Conservation (phyloP, 257 asterid species). For the Ballota nigra region DNA sequence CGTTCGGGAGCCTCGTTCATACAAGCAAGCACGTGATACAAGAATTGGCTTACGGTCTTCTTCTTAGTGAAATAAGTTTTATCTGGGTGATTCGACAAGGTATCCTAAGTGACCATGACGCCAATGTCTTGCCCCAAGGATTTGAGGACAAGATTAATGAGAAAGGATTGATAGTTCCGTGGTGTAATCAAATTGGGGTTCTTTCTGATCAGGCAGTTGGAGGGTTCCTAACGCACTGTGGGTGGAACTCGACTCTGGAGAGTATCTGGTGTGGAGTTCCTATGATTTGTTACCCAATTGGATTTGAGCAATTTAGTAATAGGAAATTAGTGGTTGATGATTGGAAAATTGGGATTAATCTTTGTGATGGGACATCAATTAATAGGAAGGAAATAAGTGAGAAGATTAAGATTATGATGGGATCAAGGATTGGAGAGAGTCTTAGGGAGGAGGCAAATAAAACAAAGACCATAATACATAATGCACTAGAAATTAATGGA, state of each 20-base stretch:
- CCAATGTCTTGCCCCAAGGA: slow-evolving; percentile 30
- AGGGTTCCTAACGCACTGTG: slow-evolving; percentile 46
- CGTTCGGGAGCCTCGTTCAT: slow-evolving; percentile 54
- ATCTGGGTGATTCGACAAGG: slow-evolving; percentile 65
- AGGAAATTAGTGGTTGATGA: slow-evolving; percentile 9
- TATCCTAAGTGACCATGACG: slow-evolving; percentile 29
- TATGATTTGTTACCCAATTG: slow-evolving; percentile 30
- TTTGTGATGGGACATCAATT: slow-evolving; percentile 36
- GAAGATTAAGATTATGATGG: slow-evolving; percentile 36
- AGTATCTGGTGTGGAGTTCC: slow-evolving; percentile 46
- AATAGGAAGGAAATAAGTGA: slow-evolving; percentile 28
- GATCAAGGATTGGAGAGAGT: background rate
- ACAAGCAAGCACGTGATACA: slow-evolving; percentile 24
- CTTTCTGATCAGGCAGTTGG: slow-evolving; percentile 35
- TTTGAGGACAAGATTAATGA: slow-evolving; percentile 19
- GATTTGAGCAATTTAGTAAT: slow-evolving; percentile 22
- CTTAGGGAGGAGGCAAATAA: slow-evolving; percentile 17
- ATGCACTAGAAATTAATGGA: background rate
- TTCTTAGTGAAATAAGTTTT: slow-evolving; percentile 49
- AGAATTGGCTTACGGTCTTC: slow-evolving; percentile 53
- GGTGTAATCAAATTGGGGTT: slow-evolving; percentile 44
- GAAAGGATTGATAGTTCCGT: slow-evolving; percentile 37
- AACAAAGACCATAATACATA: background rate
- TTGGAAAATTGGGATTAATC: slow-evolving; percentile 37
- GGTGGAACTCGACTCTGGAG: slow-evolving; percentile 48